Percentiles rank a stretch among this genome's conserved stretches.
Conservation (phyloP, 2,329 filamentous ascomycete species). For the Fusarium liriodendri region DNA sequence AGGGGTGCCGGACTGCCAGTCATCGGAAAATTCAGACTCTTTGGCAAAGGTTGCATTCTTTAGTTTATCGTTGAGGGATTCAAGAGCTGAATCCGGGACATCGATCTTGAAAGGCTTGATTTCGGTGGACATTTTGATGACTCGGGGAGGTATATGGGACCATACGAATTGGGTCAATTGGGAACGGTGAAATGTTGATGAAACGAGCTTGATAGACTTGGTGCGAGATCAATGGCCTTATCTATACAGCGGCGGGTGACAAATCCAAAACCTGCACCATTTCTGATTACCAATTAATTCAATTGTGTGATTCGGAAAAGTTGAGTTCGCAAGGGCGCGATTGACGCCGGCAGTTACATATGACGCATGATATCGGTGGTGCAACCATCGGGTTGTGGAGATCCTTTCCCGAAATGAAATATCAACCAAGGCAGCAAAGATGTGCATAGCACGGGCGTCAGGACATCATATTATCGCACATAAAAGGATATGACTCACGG, state of each 20-base stretch:
- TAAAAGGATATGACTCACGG: neutral
- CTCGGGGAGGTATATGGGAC: neutral
- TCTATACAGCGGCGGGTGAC: neutral
- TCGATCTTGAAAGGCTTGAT: conserved; percentile 51
- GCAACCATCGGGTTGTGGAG: neutral
- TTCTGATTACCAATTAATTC: neutral
- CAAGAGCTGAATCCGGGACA: conserved; percentile 47
- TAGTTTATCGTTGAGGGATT: conserved; percentile 47
- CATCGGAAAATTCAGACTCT: conserved; percentile 48
- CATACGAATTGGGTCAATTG: neutral
- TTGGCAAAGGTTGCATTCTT: conserved; percentile 44
- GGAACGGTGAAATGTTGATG: neutral
- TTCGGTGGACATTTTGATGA: conserved; percentile 22
- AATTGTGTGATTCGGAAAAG: neutral
- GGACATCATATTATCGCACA: neutral
- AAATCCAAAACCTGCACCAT: neutral
- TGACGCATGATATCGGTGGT: neutral
- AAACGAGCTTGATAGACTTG: neutral
- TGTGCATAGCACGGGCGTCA: neutral
- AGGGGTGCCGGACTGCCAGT: conserved; percentile 48
- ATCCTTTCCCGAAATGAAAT: neutral
- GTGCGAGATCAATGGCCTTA: neutral
- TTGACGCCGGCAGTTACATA: neutral
- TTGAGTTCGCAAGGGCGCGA: neutral
- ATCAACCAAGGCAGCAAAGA: neutral